phyloP scores from a whole-genome alignment of 495 filamentous ascomycete genomes.

The Podospora fimiseda region DNA sequence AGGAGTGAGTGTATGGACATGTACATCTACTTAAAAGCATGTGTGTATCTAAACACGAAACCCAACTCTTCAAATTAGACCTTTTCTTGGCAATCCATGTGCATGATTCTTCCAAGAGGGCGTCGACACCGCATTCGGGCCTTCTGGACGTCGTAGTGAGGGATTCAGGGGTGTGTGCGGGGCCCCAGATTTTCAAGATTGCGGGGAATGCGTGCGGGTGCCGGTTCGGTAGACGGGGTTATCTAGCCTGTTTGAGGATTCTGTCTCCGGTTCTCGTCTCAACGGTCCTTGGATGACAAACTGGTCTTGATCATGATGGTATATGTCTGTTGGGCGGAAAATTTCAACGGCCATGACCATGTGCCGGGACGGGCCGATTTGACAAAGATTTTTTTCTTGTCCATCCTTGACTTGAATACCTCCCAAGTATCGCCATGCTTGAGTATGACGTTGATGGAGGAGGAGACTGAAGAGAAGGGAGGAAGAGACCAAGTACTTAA shows the following conservation, averaged over 20 bases:
- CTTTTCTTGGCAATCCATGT: too few relatives aligned
- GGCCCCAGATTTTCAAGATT: conserved; percentile 9
- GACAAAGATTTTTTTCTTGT: neutral
- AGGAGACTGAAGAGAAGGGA: too few relatives aligned
- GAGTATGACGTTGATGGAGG: too few relatives aligned
- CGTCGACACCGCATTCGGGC: conserved; percentile 18
- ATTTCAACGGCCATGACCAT: too few relatives aligned
- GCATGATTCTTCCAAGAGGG: too few relatives aligned
- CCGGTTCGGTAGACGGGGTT: conserved; percentile 1
- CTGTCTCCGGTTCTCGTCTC: neutral
- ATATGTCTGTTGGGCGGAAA: neutral
- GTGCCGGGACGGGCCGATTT: conserved; percentile 9
- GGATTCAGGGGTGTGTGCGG: conserved; percentile 3
- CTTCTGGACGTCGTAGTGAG: conserved; percentile 13
- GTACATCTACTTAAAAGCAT: too few relatives aligned
- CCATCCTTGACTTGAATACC: neutral
- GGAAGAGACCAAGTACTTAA: too few relatives aligned
- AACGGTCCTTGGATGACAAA: neutral
- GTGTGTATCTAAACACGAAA: too few relatives aligned
- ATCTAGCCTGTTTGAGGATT: neutral
- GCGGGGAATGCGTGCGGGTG: conserved; percentile 5
- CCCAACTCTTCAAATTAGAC: too few relatives aligned
- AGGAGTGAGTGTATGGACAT: neutral
- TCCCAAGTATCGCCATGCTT: too few relatives aligned
- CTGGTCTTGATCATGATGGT: neutral